Base-by-base conservation (phyloP, 768 basidiomycete genomes). In the Naganishia vishniacii region DNA sequence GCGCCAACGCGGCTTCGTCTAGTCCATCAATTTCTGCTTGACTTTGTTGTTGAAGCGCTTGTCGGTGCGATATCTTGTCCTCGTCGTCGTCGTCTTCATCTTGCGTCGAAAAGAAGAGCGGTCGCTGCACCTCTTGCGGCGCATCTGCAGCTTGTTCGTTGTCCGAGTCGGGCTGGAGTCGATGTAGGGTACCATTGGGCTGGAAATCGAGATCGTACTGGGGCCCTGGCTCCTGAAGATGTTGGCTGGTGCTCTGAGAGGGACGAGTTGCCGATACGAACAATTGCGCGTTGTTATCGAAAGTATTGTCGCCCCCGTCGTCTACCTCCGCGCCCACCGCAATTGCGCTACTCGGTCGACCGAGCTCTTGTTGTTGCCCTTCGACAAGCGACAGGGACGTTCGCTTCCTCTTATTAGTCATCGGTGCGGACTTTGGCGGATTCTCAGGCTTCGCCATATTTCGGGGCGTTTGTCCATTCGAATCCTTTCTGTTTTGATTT, bases 21-120 rank as follows among this genome's bases (percentile, higher is more conserved):
- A 70, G 58, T 34, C 67, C 66, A 4, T 46, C 67, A 37, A 74
- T 26, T 6, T 63, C 62, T 25, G 71, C 69, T 31, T 61, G 60
- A 20, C 65, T 59, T 34, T 51, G 59, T 28, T 46, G 49, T 28
- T 47, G 31, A 45, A 58, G 32, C 18, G 51, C 56, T 31, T 64
- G 63, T 23, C 53, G 26, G 23, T 47, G 26, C 12, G 51, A 18
- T 3, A 58, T 49, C 42, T 66, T 48, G 1, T 61, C 45, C 31
- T 26, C 32, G 20, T 42, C 40, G 32, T 28, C 49, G 12, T 23
- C 32, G 18, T 40, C 47, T 13, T 48, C 53, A 26, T 51, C 49
- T n/a, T 32, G 37, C n/a, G 61, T 37, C 23, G 47, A 44, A 42
- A 60, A 31, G 42, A 60, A 31, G 41, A 46, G 28, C 26, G 59